Evolutionary conservation across 805 yeast species (phyloP), one percentile per base, ranked within the genome.

Genomic region (Nakazawaea ishiwadae): DNA sequence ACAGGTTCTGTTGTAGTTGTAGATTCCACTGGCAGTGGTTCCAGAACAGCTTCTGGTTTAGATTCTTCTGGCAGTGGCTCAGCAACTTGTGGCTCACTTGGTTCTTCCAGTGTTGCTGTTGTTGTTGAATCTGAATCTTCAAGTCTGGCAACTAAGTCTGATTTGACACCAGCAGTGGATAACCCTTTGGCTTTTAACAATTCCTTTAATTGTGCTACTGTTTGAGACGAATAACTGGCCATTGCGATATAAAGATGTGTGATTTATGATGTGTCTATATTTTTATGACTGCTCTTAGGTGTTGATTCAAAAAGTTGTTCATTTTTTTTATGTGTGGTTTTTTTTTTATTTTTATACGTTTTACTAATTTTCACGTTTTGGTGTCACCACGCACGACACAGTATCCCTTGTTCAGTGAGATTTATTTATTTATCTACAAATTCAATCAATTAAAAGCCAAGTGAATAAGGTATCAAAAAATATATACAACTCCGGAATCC

Each of bases 161-260:
- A 79, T 61, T 91, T 91, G 51, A 86, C 80, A 17, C 98, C 98
- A 30, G 75, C 75, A 5, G 69, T 67, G 2, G 93, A 59, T 38
- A 91, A 72, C 1, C 82, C 84, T 47, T 80, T 79, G 17, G 71
- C 62, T 52, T 82, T 81, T 52, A 91, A 72, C 43, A 76, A 54
- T 47, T 84, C 96, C 59, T 86, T 90, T 60, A 91, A 73, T 66
- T 89, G 96, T 15, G 82, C 79, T 39, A 89, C 96, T 2, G 90
- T 82, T 48, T 77, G 71, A n/a, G 79, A 55, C n/a, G 77, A 56
- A 57, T 79, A 82, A 9, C 71, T 71, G 14, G 77, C 49, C 81
- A 78, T 77, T 43, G 35, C 48, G 12, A 4, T 16, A 10, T 31
- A 7, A 16, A 7, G 12, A 8, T 17, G 21, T 17, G 23, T 4